These are phyloP conservation scores for Ustilago xerochloae DNA, from an alignment of 1,284 basidiomycete species.

Conservation along the genomic window DNA sequence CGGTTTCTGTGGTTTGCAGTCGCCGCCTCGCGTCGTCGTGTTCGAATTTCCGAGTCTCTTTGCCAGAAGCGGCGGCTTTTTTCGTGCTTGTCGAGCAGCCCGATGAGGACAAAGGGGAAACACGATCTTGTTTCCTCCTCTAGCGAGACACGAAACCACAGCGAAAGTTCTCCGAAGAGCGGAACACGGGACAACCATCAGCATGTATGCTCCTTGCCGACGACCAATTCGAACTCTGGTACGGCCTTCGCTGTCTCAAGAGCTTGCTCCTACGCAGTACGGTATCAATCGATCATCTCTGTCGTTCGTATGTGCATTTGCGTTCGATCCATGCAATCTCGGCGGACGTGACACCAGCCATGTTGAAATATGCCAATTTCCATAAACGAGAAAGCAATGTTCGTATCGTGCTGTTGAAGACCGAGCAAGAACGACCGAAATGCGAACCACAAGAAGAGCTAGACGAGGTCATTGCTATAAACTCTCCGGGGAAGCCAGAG, in stretches of 20 bases:
- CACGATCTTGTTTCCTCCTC: not conserved
- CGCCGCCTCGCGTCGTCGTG: not conserved
- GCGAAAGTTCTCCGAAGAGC: conserved; percentile 4
- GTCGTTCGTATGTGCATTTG: not conserved
- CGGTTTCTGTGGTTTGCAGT: not conserved
- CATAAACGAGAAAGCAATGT: no score
- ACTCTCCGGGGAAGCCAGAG: not conserved
- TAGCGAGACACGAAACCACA: not conserved
- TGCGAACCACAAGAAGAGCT: no score
- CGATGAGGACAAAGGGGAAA: not conserved
- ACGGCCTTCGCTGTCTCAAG: not conserved
- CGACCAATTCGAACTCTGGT: not conserved
- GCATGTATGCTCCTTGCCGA: no score
- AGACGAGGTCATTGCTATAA: not conserved
- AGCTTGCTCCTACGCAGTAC: not conserved
- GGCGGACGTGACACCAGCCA: not conserved
- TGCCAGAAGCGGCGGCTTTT: no score
- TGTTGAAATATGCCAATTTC: not conserved
- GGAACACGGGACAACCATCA: conserved; percentile 11
- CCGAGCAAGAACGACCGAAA: no score
- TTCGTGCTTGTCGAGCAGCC: no score
- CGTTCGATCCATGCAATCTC: not conserved
- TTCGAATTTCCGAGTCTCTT: no score
- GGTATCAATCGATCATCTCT: not conserved
- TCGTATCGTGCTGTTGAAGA: no score